These are phyloP conservation scores for Podaxis rugospora DNA, from an alignment of 768 basidiomycete genomes.

Conservation along the genomic window DNA sequence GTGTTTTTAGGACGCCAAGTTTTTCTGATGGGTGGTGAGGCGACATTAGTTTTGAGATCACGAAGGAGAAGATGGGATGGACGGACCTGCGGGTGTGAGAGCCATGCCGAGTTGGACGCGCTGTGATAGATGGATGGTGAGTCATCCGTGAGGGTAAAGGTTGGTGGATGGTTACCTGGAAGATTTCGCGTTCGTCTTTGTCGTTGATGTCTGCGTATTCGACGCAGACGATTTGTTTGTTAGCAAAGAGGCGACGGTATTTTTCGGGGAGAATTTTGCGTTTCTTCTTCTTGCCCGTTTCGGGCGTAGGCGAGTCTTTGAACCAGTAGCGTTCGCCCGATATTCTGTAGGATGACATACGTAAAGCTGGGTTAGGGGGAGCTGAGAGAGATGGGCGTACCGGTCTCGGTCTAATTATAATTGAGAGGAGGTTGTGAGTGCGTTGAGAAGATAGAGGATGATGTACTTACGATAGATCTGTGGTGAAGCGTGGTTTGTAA, in stretches of 20 bases:
- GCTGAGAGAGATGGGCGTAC: conserved; percentile 28
- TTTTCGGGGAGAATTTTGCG: conserved; percentile 43
- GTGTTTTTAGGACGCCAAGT: conserved; percentile 59
- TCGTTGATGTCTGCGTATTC: conserved; percentile 64
- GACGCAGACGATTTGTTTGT: conserved; percentile 79
- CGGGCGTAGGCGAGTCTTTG: conserved; percentile 24
- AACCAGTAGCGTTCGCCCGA: conserved; percentile 52
- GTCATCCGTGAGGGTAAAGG: neutral
- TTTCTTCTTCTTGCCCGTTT: conserved; percentile 15
- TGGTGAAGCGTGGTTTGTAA: too few relatives aligned
- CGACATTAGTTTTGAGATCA: too few relatives aligned
- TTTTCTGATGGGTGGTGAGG: conserved; percentile 40
- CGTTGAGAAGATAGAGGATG: neutral
- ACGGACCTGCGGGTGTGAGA: conserved; percentile 60
- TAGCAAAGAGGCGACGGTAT: conserved; percentile 56
- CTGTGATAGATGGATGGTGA: conserved; percentile 25
- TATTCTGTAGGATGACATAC: conserved; percentile 14
- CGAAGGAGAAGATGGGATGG: neutral
- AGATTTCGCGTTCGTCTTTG: conserved; percentile 60
- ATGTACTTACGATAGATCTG: too few relatives aligned
- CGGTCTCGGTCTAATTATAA: conserved; percentile 44
- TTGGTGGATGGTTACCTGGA: conserved; percentile 45
- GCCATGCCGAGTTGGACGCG: conserved; percentile 79
- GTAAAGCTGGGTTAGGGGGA: neutral
- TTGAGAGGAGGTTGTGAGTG: neutral